Evolutionary conservation across 768 basidiomycete species (phyloP).

Genomic region (Mycena polygramma): DNA sequence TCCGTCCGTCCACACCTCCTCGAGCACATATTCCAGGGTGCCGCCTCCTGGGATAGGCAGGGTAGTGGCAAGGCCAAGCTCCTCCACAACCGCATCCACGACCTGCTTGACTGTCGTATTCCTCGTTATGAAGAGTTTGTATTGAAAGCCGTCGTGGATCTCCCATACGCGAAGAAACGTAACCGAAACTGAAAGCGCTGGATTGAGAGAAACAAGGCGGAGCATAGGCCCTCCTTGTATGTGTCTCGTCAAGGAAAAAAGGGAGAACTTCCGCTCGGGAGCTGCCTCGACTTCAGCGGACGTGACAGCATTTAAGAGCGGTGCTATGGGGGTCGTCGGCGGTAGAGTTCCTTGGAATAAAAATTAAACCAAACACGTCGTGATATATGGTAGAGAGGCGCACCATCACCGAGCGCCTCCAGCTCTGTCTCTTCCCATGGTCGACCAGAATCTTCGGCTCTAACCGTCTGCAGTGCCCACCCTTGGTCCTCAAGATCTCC

Average conservation of each 20-base stretch:
- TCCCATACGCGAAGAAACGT: conserved; percentile 80
- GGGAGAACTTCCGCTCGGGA: conserved; percentile 70
- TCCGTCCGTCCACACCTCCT: conserved; percentile 74
- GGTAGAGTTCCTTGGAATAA: conserved; percentile 62
- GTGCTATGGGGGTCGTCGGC: conserved; percentile 60
- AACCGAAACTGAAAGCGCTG: conserved; percentile 65
- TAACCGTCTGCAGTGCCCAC: conserved; percentile 80
- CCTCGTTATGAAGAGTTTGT: conserved; percentile 75
- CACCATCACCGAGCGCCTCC: conserved; percentile 74
- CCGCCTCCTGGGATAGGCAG: conserved; percentile 79
- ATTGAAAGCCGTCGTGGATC: conserved; percentile 78
- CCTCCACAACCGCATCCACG: conserved; percentile 64
- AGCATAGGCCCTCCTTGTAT: conserved; percentile 70
- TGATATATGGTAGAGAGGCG: conserved; percentile 25
- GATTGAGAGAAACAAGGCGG: conserved; percentile 80
- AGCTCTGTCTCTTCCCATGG: conserved; percentile 82
- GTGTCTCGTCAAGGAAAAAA: conserved; percentile 77
- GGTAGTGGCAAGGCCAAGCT: conserved; percentile 77
- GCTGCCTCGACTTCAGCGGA: conserved; percentile 44
- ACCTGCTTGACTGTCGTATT: conserved; percentile 68
- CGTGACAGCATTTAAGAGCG: conserved; percentile 59
- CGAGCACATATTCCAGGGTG: conserved; percentile 77
- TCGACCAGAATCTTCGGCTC: conserved; percentile 69
- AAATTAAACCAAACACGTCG: conserved; percentile 1
- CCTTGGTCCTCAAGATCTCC: conserved; percentile 68